phyloP scores from a whole-genome alignment of 1,139 yeast species.

The Kluyveromyces marxianus region DNA sequence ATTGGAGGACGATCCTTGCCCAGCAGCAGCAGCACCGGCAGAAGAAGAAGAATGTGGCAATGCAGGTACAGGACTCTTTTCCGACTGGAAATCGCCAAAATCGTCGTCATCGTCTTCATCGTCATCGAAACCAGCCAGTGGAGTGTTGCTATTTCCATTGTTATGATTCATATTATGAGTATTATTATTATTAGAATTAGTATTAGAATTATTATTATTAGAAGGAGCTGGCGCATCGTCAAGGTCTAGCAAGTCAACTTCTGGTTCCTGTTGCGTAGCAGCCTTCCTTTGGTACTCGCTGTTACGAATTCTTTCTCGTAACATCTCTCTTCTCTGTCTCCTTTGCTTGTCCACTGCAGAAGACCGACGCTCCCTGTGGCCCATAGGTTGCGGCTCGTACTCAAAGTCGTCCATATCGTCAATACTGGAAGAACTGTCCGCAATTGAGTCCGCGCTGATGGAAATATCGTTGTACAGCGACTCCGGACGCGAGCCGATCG shows the following conservation, averaged over 20 bases:
- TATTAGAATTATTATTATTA: not conserved
- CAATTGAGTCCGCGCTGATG: slow-evolving; percentile 6
- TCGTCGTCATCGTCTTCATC: slow-evolving; percentile 29
- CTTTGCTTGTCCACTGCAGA: slow-evolving; percentile 29
- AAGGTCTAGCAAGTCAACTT: slow-evolving; percentile 20
- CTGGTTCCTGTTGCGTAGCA: slow-evolving; percentile 13
- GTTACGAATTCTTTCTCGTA: slow-evolving; percentile 28
- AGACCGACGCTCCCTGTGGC: slow-evolving; percentile 16
- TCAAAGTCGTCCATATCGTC: slow-evolving; percentile 21
- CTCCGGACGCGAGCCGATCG: slow-evolving; percentile 12
- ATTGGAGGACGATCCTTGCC: slow-evolving; percentile 1
- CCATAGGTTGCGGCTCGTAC: slow-evolving; percentile 9
- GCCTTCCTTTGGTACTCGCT: slow-evolving; percentile 26
- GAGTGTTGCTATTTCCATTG: not conserved
- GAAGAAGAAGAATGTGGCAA: slow-evolving; percentile 7
- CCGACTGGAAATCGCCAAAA: slow-evolving; percentile 33
- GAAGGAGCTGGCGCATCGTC: slow-evolving; percentile 13
- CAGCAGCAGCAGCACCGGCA: not conserved
- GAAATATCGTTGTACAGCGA: slow-evolving; percentile 18
- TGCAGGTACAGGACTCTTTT: slow-evolving; percentile 8
- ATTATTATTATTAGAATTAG: not conserved
- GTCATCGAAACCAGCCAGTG: slow-evolving; percentile 1
- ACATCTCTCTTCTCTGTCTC: slow-evolving; percentile 30
- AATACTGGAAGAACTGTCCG: slow-evolving; percentile 8
- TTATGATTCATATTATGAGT: not conserved